Evolutionary conservation across 2,329 filamentous ascomycete genomes (phyloP).

Genomic region (Fusarium redolens): DNA sequence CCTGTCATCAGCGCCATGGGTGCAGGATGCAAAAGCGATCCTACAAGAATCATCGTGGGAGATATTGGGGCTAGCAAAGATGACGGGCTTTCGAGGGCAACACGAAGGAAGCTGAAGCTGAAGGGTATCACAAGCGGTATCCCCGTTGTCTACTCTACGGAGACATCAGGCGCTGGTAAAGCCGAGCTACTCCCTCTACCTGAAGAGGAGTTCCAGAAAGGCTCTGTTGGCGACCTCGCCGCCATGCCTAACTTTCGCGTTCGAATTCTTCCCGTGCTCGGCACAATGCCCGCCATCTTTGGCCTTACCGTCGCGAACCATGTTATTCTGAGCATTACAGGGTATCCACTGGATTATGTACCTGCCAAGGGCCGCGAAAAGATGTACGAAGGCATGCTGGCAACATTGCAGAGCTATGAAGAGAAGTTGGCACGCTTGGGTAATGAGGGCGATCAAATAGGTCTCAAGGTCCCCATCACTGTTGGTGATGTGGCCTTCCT

Average conservation of each 20-base stretch:
- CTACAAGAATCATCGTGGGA: constrained; percentile 86
- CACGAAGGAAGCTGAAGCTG: constrained; percentile 80
- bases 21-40: constrained; percentile 90
- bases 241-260: constrained; percentile 93
- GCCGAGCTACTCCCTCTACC: constrained; percentile 87
- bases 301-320: constrained; percentile 93
- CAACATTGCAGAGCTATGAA: constrained; percentile 79
- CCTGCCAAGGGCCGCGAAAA: constrained; percentile 86
- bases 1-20: constrained; percentile 96
- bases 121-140: constrained; percentile 86
- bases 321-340: constrained; percentile 82
- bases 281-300: constrained; percentile 97
- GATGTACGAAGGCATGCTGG: constrained; percentile 88
- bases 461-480: constrained; percentile 82
- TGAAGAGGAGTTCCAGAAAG: constrained; percentile 89
- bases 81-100: constrained; percentile 87
- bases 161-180: constrained; percentile 90
- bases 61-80: constrained; percentile 91
- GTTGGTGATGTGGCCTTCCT: constrained; percentile 87
- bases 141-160: constrained; percentile 90
- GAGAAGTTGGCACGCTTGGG: constrained; percentile 73
- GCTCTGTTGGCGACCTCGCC: constrained; percentile 85
- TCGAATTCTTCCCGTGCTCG: constrained; percentile 92
- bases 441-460: constrained; percentile 58
- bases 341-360: constrained; percentile 88